Conservation (phyloP, 1,284 basidiomycete species). For the Schizophyllum amplum region DNA sequence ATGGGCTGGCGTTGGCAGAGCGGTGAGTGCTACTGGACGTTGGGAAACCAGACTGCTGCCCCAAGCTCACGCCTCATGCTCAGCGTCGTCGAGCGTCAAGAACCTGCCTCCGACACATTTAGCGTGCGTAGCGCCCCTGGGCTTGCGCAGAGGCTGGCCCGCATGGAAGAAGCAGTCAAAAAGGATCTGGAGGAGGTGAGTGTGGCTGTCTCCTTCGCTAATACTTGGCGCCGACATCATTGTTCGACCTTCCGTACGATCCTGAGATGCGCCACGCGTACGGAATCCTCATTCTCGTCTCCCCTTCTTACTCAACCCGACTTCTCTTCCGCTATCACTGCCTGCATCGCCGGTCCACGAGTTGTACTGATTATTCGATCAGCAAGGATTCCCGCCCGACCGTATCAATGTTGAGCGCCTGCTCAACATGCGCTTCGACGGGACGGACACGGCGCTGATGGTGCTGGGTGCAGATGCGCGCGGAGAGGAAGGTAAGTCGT, state of each 20-base stretch:
- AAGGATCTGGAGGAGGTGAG: constrained; percentile 41
- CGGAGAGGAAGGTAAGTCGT: constrained; percentile 48
- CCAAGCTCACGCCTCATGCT: too few relatives aligned
- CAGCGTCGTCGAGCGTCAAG: constrained; percentile 80
- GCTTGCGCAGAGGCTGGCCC: constrained; percentile 61
- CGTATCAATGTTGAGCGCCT: constrained; percentile 72
- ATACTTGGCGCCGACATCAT: too few relatives aligned
- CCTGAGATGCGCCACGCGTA: too few relatives aligned
- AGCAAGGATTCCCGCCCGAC: constrained; percentile 73
- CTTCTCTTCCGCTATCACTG: too few relatives aligned
- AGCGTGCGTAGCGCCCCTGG: constrained; percentile 33
- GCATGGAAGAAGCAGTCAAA: constrained; percentile 54
- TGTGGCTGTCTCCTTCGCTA: not conserved
- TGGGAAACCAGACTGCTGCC: too few relatives aligned
- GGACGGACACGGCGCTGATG: constrained; percentile 91
- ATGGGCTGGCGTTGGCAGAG: constrained; percentile 84
- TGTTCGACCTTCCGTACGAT: too few relatives aligned
- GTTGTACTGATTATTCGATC: constrained; percentile 9
- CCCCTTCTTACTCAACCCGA: too few relatives aligned
- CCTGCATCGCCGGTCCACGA: too few relatives aligned
- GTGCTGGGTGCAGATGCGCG: constrained; percentile 52
- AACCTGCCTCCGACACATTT: constrained; percentile 74
- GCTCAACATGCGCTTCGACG: constrained; percentile 90
- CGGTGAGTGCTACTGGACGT: constrained; percentile 3
- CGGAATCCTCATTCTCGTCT: too few relatives aligned